Evolutionary conservation across 1,139 yeast species (phyloP), one percentile per base, ranked within the genome.

Genomic region (Waltiozyma sp.): DNA sequence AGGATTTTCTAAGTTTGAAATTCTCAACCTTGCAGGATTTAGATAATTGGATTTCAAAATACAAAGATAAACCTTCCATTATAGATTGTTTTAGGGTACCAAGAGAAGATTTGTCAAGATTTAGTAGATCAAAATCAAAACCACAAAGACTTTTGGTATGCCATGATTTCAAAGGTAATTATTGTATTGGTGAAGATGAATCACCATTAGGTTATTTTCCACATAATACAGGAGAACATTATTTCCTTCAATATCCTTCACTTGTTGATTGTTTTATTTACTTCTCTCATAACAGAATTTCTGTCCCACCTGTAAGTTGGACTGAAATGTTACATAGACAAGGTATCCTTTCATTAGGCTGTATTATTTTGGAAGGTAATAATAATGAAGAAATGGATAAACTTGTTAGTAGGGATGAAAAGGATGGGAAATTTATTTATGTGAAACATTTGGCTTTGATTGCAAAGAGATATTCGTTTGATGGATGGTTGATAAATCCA

Each of bases 241-340:
- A 66, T 43, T 56, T 52, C 40, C 44, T 67, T 4, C 68, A 63
- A 41, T 66, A 57, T 43, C 70, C 70, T 1, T 56, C 60, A 11
- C 46, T 65, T 14, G 52, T 64, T 14, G 68, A 64, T 43, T 49
- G 51, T 4, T 66, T 66, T 46, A 55, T 66, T 14, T 67, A 67
- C 47, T 66, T 66, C 47, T 58, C 66, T 2, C 70, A 66, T 45
- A 60, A 63, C 43, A 45, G 63, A 33, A 47, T 66, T 10, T 48
- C 60, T 8, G 52, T 67, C 0, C 71, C 72, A 1, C 68, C 70
- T 4, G 63, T 59, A 1, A 43, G 55, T 1, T 67, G 71, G 70
- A 57, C 61, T 11, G 61, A 64, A 44, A 47, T 49, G 13, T 55
- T 68, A 26, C 71, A 67, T 45, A 52, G 59, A 42, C 57, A 61